Percentiles rank a stretch among this genome's conserved stretches.
These are phyloP conservation scores for Didymella exigua DNA, from an alignment of 2,329 filamentous ascomycete species.

Conservation along the genomic window DNA sequence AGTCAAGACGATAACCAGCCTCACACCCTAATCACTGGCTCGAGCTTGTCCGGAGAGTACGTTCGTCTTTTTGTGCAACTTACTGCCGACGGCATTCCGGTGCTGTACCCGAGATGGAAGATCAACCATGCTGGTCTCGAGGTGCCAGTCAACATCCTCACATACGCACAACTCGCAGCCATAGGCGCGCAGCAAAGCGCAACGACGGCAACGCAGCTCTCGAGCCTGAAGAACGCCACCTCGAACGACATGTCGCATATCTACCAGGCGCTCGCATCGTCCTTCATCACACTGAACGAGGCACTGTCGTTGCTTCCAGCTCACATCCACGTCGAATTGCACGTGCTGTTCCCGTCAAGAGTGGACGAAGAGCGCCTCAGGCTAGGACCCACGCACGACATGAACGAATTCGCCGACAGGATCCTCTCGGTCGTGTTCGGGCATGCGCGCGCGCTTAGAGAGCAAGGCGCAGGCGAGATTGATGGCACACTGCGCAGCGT, in stretches of 20 bases:
- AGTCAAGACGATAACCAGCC: constrained; percentile 87
- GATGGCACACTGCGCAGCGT: constrained; percentile 80
- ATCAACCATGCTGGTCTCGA: constrained; percentile 77
- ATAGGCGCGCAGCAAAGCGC: constrained; percentile 48
- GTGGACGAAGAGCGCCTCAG: constrained; percentile 73
- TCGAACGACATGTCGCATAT: constrained; percentile 59
- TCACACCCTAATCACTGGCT: constrained; percentile 88
- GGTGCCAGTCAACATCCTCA: constrained; percentile 80
- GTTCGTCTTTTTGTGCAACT: constrained; percentile 89
- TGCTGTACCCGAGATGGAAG: constrained; percentile 86
- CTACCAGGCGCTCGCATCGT: constrained; percentile 73
- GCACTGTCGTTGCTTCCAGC: constrained; percentile 76
- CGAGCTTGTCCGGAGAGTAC: constrained; percentile 94
- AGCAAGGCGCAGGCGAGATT: constrained; percentile 57
- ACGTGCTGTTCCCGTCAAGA: constrained; percentile 81
- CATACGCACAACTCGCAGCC: constrained; percentile 71
- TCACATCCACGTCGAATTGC: constrained; percentile 87
- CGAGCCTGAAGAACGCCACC: constrained; percentile 33
- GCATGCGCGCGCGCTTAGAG: constrained; percentile 74
- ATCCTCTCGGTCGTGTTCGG: constrained; percentile 88
- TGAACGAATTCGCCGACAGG: constrained; percentile 85
- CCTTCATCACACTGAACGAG: constrained; percentile 79
- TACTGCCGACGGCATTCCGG: constrained; percentile 83
- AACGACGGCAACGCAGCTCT: constrained; percentile 28
- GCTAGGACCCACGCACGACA: constrained; percentile 76